Conservation (phyloP, 2,329 filamentous ascomycete genomes). For the Domatiomyces globalis region DNA sequence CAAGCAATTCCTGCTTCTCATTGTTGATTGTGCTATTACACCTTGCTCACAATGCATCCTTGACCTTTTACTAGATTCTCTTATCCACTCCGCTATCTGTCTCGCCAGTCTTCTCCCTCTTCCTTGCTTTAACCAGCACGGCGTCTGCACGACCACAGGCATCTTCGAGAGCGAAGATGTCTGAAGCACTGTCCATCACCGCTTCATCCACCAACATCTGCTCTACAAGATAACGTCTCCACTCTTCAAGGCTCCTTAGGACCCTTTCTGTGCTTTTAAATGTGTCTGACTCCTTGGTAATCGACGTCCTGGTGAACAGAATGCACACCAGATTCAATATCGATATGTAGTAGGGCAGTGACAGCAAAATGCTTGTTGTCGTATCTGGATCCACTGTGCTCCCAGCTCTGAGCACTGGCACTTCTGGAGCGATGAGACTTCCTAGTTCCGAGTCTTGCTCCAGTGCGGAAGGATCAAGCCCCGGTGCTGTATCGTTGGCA, state of each 20-base stretch:
- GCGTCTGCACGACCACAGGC: conserved; percentile 4
- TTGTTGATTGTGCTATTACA: no score
- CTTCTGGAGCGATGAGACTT: conserved; percentile 9
- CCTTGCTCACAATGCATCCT: no score
- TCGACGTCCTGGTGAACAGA: conserved; percentile 6
- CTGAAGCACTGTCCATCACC: conserved; percentile 9
- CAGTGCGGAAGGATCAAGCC: conserved; percentile 1
- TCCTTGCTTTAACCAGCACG: neutral
- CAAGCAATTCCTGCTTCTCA: no score
- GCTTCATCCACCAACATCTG: conserved; percentile 1
- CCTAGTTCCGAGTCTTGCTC: neutral
- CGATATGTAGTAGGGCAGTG: conserved; percentile 16
- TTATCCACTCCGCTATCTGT: neutral
- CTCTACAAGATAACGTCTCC: conserved; percentile 7
- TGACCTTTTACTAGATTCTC: neutral
- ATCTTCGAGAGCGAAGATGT: conserved; percentile 15
- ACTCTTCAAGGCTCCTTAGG: conserved; percentile 1
- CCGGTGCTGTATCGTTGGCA: neutral
- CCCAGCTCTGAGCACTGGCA: conserved; percentile 2
- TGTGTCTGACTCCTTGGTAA: conserved; percentile 1
- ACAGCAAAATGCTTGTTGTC: conserved; percentile 8
- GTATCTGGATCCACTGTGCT: conserved; percentile 2
- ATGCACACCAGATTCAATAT: conserved; percentile 15
- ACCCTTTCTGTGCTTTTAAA: neutral
- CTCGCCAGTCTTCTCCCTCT: neutral